Conservation (phyloP, 139 green algal genomes). For the Ettlia oleoabundans region DNA sequence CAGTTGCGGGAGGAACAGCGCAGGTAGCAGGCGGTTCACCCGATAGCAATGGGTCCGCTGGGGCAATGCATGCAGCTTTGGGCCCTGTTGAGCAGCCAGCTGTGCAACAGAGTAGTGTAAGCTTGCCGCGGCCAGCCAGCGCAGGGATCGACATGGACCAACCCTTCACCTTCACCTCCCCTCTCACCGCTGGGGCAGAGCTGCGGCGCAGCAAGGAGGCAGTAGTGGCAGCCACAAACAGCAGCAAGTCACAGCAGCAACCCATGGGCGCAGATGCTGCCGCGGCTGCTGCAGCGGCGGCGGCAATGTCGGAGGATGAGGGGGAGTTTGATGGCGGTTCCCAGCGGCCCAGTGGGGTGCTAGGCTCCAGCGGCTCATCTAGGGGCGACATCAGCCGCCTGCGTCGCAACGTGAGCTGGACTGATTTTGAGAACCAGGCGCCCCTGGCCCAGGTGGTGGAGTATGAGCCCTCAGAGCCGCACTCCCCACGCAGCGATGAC, state of each 20-base stretch:
- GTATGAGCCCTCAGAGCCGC: not conserved
- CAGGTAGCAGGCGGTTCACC: too few species aligned
- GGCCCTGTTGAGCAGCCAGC: too few species aligned
- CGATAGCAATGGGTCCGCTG: too few species aligned
- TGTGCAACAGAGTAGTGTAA: not conserved
- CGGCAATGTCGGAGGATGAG: not conserved
- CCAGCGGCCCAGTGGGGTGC: constrained; percentile 11
- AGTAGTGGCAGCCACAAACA: not conserved
- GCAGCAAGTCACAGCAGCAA: too few species aligned
- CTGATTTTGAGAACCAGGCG: not conserved
- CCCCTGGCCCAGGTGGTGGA: constrained; percentile 22
- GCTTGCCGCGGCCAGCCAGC: not conserved
- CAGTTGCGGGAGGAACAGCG: not conserved
- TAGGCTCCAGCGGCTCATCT: not conserved
- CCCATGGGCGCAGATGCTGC: too few species aligned
- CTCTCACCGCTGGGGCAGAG: not conserved
- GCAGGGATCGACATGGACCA: not conserved
- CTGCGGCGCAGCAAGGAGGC: not conserved
- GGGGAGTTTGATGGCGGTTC: not conserved
- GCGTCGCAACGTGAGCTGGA: constrained; percentile 23
- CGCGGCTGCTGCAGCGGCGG: too few species aligned
- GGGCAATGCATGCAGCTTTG: too few species aligned
- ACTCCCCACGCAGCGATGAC: constrained; percentile 12
- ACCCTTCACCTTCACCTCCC: constrained; percentile 10
- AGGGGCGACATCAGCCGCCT: not conserved